phyloP scores from a whole-genome alignment of 2,329 filamentous ascomycete species.

The Fusarium nodosum region DNA sequence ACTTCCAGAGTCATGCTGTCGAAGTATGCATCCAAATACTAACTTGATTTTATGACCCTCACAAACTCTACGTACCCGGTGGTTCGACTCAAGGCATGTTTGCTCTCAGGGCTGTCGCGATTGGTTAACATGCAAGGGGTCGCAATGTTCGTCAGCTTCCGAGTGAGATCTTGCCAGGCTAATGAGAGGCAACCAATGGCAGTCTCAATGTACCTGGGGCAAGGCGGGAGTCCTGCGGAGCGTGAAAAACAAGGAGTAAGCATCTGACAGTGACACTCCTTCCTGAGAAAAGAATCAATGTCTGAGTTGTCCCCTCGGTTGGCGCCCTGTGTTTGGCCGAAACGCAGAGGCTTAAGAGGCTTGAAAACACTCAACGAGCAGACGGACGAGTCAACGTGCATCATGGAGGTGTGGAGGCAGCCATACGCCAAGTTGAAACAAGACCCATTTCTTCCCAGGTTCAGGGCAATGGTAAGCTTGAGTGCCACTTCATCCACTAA shows the following conservation, averaged over 20 bases:
- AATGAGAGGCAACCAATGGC: slow-evolving; percentile 49
- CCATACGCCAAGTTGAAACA: slow-evolving; percentile 41
- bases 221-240: slow-evolving; percentile 31
- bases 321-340: slow-evolving; percentile 38
- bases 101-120: slow-evolving; percentile 33
- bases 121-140: slow-evolving; percentile 48
- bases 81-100: slow-evolving; percentile 38
- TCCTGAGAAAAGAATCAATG: slow-evolving; percentile 28
- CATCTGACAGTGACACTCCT: slow-evolving; percentile 21
- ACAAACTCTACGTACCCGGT: slow-evolving; percentile 18
- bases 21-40: slow-evolving; percentile 6
- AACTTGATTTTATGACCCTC: slow-evolving; percentile 20
- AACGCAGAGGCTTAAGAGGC: slow-evolving; percentile 39
- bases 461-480: slow-evolving; percentile 27
- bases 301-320: slow-evolving; percentile 33
- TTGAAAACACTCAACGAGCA: slow-evolving; percentile 23
- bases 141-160: slow-evolving; percentile 43
- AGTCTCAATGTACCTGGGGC: slow-evolving; percentile 31
- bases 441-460: slow-evolving; percentile 36
- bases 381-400: slow-evolving; percentile 33
- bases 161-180: slow-evolving; percentile 46
- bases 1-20: slow-evolving; percentile 22
- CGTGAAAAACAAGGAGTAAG: slow-evolving; percentile 24
- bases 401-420: slow-evolving; percentile 39
- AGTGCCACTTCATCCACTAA: slow-evolving; percentile 38